Conservation (phyloP, 2,329 filamentous ascomycete species). For the Sclerotinia minor region DNA sequence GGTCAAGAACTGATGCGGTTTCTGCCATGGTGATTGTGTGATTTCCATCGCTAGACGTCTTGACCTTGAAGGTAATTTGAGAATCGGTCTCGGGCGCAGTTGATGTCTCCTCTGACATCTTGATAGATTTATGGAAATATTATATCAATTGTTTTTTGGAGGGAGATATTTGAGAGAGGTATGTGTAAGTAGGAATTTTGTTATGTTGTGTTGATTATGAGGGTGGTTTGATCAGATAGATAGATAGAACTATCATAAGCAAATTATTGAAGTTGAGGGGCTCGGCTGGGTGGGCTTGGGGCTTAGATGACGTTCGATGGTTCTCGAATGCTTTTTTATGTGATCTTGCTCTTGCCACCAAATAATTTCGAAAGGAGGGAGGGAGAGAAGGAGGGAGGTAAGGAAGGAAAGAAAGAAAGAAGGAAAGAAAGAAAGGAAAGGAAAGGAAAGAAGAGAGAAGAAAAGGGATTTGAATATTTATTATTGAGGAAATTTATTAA, state of each 20-base stretch:
- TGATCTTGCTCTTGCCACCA: neutral
- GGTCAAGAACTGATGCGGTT: conserved; percentile 74
- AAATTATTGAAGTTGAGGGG: conserved; percentile 16
- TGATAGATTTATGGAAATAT: conserved; percentile 21
- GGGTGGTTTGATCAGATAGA: neutral
- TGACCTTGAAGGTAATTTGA: conserved; percentile 93
- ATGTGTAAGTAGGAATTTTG: neutral
- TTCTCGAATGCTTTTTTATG: conserved; percentile 2
- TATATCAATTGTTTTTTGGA: neutral
- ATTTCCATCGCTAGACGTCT: conserved; percentile 88
- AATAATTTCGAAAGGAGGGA: too few species aligned
- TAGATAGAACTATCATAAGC: neutral
- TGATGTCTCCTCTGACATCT: conserved; percentile 57
- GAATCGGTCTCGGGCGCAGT: conserved; percentile 60
- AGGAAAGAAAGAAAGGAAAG: too few species aligned
- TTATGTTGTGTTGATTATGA: neutral
- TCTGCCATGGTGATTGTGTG: conserved; percentile 79
- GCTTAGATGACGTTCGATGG: conserved; percentile 19
- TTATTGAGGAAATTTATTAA: too few species aligned
- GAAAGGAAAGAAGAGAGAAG: too few species aligned
- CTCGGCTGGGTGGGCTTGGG: neutral
- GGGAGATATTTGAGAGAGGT: neutral
- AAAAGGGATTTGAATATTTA: too few species aligned
- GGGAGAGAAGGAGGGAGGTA: too few species aligned
- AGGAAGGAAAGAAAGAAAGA: too few species aligned